Conservation (phyloP, 257 asterid genomes). For the Oldenlandia corymbosa region DNA sequence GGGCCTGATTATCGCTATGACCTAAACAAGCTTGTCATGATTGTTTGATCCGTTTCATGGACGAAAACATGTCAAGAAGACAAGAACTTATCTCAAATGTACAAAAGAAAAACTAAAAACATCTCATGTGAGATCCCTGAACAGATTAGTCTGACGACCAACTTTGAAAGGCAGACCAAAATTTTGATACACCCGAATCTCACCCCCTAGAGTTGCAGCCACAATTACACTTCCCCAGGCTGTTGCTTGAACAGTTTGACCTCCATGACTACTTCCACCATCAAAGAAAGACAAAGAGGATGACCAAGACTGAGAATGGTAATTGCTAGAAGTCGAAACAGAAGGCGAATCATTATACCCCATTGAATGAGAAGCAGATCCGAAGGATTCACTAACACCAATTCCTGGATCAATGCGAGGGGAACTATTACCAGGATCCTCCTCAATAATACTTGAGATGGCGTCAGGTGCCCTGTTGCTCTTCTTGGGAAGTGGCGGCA, state of each 20-base stretch:
- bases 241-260: constrained; percentile 64
- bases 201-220: constrained; percentile 76
- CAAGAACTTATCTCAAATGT: neutral
- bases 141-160: constrained; percentile 38
- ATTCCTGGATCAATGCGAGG: constrained; percentile 52
- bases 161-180: constrained; percentile 74
- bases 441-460: constrained; percentile 32
- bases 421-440: constrained; percentile 34
- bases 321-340: constrained; percentile 35
- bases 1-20: neutral
- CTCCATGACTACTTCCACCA: constrained; percentile 31
- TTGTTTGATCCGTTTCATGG: neutral
- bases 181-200: constrained; percentile 79
- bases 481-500: constrained; percentile 72
- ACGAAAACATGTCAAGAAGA: neutral
- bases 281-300: constrained; percentile 33
- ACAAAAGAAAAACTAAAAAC: neutral
- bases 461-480: constrained; percentile 23
- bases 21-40: neutral
- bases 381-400: constrained; percentile 45
- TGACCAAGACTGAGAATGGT: constrained; percentile 42
- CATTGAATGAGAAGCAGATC: constrained; percentile 31
- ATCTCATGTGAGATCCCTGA: constrained; percentile 30
- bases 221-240: constrained; percentile 93
- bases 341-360: constrained; percentile 44